Evolutionary conservation across 2,329 filamentous ascomycete genomes (phyloP).

Genomic region (Botryosphaeria dothidea): DNA sequence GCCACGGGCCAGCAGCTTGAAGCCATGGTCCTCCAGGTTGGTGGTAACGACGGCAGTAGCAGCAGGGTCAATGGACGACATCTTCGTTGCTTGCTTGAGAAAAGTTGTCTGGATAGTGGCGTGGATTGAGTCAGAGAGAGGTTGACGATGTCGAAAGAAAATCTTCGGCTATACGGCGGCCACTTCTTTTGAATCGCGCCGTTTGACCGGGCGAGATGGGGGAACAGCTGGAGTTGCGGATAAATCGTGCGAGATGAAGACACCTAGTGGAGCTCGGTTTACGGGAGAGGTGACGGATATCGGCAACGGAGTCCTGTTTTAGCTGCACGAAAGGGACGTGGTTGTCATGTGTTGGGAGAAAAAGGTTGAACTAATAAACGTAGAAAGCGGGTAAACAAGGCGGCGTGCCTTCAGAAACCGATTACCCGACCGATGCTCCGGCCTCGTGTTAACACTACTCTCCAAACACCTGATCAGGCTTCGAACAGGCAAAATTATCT

Average conservation of each 20-base stretch:
- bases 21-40: slow-evolving; percentile 35
- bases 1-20: slow-evolving; percentile 57
- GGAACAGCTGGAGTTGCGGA: not conserved
- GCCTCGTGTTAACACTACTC: too few species aligned
- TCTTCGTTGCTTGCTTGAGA: slow-evolving; percentile 14
- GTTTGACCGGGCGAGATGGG: not conserved
- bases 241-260: not conserved
- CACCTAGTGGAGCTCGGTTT: not conserved
- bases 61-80: slow-evolving; percentile 25
- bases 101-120: not conserved
- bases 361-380: not conserved
- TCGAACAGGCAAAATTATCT: too few species aligned
- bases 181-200: not conserved
- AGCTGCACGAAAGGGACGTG: not conserved
- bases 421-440: not conserved
- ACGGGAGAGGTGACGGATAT: not conserved
- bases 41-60: slow-evolving; percentile 27
- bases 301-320: not conserved
- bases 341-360: not conserved
- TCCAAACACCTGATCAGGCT: too few species aligned
- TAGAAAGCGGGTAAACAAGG: too few species aligned
- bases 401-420: not conserved
- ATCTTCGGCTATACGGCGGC: slow-evolving; percentile 14
- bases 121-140: not conserved
- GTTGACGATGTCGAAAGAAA: not conserved